Conservation (phyloP, 495 filamentous ascomycete species). For the Delitschia confertaspora region DNA sequence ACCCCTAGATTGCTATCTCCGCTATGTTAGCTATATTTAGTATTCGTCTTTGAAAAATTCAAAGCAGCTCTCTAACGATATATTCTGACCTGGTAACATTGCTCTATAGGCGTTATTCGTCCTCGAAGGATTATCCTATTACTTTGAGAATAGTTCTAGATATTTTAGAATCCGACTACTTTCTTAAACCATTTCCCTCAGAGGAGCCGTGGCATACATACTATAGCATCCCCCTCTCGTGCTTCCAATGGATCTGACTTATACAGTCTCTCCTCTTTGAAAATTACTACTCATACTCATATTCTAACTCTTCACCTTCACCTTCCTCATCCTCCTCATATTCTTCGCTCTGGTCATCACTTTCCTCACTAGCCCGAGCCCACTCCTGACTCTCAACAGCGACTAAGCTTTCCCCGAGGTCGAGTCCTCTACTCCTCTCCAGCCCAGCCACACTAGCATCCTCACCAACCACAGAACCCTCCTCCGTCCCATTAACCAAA, state of each 20-base stretch:
- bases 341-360: slow-evolving; percentile 16
- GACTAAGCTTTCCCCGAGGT: slow-evolving; percentile 7
- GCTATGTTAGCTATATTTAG: too few species aligned
- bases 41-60: too few species aligned
- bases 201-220: too few species aligned
- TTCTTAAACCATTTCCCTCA: slow-evolving; percentile 1
- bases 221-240: too few species aligned
- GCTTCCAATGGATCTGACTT: not conserved
- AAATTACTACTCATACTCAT: slow-evolving; percentile 27
- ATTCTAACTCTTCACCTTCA: slow-evolving; percentile 29
- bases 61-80: too few species aligned
- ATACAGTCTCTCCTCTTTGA: slow-evolving; percentile 20
- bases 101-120: too few species aligned
- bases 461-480: slow-evolving; percentile 1
- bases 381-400: slow-evolving; percentile 22
- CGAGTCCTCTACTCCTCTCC: slow-evolving; percentile 14
- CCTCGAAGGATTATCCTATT: too few species aligned
- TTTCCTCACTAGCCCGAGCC: slow-evolving; percentile 23
- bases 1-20: too few species aligned
- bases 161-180: too few species aligned
- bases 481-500: too few species aligned
- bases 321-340: slow-evolving; percentile 28
- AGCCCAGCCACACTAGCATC: slow-evolving; percentile 14
- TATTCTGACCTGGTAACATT: too few species aligned
- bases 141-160: too few species aligned